Base-by-base conservation (phyloP, 2,329 filamentous ascomycete species). In the Dactylellina drechsleri region DNA sequence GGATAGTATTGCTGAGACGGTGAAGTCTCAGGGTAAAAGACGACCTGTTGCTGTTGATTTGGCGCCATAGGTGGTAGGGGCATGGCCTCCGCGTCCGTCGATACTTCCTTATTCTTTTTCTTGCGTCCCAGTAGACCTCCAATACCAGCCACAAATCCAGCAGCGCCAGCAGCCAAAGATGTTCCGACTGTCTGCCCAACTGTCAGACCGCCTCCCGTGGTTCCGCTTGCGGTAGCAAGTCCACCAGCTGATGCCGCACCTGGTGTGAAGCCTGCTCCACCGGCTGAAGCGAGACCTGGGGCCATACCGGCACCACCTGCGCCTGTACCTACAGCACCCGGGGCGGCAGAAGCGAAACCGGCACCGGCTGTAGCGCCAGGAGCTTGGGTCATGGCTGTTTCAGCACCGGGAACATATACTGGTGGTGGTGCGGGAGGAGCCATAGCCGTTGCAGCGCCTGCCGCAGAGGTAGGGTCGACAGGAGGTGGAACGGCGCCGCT, bases 121-220 rank as follows among this genome's bases (percentile, higher is more conserved):
- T 56, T 65, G 15, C 64, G 64, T 18, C 71, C 71, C 36, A 75
- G 65, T 15, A 75, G 64, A 16, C 40, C 58, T 2, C 57, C 64
- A 23, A 47, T 47, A 3, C 62, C n/a, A 45, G 64, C 61, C 7
- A 36, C 71, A 13, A 67, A 59, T 4, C 71, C 71, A 40, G 64
- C 71, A 13, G 64, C 71, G 0, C 71, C 71, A 47, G 64, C 71
- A 16, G 64, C 71, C 12, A 75, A 16, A 8, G 71, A 59, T 41
- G 71, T 68, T 13, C 64, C 64, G 4, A 61, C 47, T 4, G 58
- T 50, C 28, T 53, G 50, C 8, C 40, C 58, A 2, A 65, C 49
- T 12, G 64, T 49, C 8, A 75, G 41, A 1, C 71, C 71, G 15
- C 71, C 71, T 10, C 58, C 66, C 20, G 66, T 71, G 10, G 41